Percentiles rank a stretch among this genome's conserved stretches.
Conservation (phyloP, 1,284 basidiomycete genomes). For the Mrakiaceae sp. region DNA sequence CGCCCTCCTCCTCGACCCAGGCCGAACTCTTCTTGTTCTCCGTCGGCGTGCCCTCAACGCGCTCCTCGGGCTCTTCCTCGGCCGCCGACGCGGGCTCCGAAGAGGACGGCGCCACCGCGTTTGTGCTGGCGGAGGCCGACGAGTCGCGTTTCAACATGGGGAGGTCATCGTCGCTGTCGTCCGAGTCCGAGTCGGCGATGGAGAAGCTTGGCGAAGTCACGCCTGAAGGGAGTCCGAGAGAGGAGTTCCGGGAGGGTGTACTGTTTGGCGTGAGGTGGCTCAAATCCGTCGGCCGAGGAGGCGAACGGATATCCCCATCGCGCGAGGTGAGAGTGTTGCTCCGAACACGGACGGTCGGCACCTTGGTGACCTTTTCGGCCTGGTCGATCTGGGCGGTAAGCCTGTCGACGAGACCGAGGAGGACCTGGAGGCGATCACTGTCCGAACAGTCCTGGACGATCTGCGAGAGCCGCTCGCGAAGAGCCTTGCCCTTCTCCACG, state of each 20-base stretch:
- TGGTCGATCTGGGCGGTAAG: conserved; percentile 42
- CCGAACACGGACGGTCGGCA: neutral
- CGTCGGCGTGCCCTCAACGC: conserved; percentile 19
- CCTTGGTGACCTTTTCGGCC: conserved; percentile 26
- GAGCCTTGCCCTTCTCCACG: conserved; percentile 42
- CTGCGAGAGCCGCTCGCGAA: conserved; percentile 48
- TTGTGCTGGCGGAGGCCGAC: conserved; percentile 26
- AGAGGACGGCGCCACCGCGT: conserved; percentile 41
- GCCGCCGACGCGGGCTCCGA: conserved; percentile 32
- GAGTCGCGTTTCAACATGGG: conserved; percentile 42
- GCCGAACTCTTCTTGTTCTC: conserved; percentile 42
- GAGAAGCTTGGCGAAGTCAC: conserved; percentile 40
- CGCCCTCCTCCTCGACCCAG: conserved; percentile 79
- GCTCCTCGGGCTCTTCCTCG: neutral
- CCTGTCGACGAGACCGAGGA: conserved; percentile 60
- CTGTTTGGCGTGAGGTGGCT: neutral
- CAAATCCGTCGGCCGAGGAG: neutral
- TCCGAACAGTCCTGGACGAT: conserved; percentile 51
- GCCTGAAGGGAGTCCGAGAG: conserved; percentile 1
- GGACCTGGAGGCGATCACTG: conserved; percentile 44
- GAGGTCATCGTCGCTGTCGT: conserved; percentile 45
- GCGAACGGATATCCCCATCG: neutral
- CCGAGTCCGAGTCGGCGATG: conserved; percentile 42
- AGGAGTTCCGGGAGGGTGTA: neutral
- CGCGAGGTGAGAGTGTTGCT: neutral